Percentiles rank a stretch among this genome's conserved stretches.
These are phyloP conservation scores for Nitzschia inconspicua DNA, from an alignment of 108 stramenopile genomes.

Conservation along the genomic window DNA sequence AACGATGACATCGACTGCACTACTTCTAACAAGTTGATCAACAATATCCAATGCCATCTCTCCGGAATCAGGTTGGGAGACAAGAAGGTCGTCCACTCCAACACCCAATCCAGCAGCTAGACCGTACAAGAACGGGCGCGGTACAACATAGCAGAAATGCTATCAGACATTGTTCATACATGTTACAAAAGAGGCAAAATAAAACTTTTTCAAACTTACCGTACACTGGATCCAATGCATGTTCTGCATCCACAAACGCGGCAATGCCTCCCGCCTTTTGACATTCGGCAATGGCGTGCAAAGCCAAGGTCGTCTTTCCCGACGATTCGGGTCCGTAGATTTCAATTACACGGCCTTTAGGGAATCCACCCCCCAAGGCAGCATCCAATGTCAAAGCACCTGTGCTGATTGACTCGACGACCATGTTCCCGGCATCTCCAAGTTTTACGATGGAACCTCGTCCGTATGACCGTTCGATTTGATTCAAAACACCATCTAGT, in stretches of 20 bases:
- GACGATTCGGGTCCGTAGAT: slow-evolving; percentile 95
- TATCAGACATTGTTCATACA: background rate
- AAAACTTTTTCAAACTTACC: slow-evolving; percentile 18
- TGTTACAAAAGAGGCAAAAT: background rate
- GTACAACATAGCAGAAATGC: background rate
- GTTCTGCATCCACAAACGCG: slow-evolving; percentile 97
- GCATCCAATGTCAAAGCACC: slow-evolving; percentile 90
- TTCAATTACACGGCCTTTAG: slow-evolving; percentile 87
- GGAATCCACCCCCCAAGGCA: slow-evolving; percentile 80
- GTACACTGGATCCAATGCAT: slow-evolving; percentile 94
- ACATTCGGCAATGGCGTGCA: slow-evolving; percentile 91
- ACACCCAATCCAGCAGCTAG: slow-evolving; percentile 78
- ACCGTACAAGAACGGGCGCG: too few species aligned
- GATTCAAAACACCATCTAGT: slow-evolving; percentile 83
- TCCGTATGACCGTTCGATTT: slow-evolving; percentile 91
- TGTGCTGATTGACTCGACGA: slow-evolving; percentile 79
- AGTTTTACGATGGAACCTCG: slow-evolving; percentile 86
- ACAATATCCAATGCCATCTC: slow-evolving; percentile 98
- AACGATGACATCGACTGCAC: slow-evolving; percentile 94
- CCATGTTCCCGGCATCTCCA: slow-evolving; percentile 72
- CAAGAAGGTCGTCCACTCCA: slow-evolving; percentile 79
- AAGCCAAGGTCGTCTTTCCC: slow-evolving; percentile 96
- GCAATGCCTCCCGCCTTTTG: slow-evolving; percentile 88
- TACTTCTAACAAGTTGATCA: slow-evolving; percentile 87
- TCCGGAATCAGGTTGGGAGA: slow-evolving; percentile 94